A percentile compares a stretch with the other conserved stretches of the same genome.
Conservation (phyloP, 805 yeast species). For the Starmerella cellae region DNA sequence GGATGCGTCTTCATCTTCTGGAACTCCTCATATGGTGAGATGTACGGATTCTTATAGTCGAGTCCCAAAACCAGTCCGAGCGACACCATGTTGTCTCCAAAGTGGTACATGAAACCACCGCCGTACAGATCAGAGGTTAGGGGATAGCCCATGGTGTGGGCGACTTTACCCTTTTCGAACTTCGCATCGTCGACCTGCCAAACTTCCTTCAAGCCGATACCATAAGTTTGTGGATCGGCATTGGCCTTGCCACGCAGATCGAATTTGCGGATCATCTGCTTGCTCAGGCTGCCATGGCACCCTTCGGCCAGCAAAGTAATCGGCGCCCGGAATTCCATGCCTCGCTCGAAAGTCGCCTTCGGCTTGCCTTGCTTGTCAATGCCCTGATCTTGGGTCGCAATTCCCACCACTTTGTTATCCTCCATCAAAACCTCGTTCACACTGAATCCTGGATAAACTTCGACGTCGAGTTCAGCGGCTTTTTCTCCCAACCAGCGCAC, state of each 20-base stretch:
- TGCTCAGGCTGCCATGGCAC: conserved; percentile 90
- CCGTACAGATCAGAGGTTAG: conserved; percentile 65
- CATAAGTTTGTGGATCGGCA: conserved; percentile 70
- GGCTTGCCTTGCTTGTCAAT: conserved; percentile 62
- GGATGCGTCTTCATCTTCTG: conserved; percentile 91
- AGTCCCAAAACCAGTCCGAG: conserved; percentile 92
- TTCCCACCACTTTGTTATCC: conserved; percentile 58
- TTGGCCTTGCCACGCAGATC: conserved; percentile 49
- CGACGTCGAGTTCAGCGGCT: conserved; percentile 91
- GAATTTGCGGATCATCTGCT: conserved; percentile 57
- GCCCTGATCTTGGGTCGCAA: conserved; percentile 91
- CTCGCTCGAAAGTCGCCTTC: conserved; percentile 76
- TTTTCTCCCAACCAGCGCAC: conserved; percentile 70
- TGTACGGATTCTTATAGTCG: conserved; percentile 88
- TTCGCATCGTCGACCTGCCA: conserved; percentile 87
- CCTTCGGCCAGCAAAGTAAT: conserved; percentile 90
- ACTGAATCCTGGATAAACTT: conserved; percentile 78
- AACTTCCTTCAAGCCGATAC: conserved; percentile 89
- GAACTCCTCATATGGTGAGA: conserved; percentile 92
- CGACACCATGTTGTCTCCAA: conserved; percentile 82
- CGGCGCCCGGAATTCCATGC: conserved; percentile 92
- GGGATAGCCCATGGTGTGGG: conserved; percentile 87
- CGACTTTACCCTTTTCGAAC: conserved; percentile 65
- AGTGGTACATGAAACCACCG: conserved; percentile 95
- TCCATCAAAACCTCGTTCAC: conserved; percentile 63